Conservation (phyloP, 2,329 filamentous ascomycete genomes). For the Epichloe amarillans region DNA sequence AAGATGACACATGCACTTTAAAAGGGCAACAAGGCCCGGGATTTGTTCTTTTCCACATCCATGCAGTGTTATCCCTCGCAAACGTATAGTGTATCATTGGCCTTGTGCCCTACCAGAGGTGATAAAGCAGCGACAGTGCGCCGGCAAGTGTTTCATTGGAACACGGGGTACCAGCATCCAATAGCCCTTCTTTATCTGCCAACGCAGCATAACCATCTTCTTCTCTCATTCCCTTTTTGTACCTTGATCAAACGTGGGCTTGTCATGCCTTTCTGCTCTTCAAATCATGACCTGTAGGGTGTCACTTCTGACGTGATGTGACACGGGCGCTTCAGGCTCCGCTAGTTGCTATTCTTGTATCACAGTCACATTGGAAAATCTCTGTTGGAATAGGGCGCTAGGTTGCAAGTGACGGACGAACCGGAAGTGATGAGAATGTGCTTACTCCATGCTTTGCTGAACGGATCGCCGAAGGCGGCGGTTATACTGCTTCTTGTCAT, state of each 20-base stretch:
- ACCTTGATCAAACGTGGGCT: background rate
- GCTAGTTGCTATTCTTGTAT: background rate
- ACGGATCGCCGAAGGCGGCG: constrained; percentile 68
- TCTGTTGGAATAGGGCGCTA: constrained; percentile 9
- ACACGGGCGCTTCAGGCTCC: background rate
- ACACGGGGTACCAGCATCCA: background rate
- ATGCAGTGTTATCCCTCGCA: background rate
- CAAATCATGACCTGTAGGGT: background rate
- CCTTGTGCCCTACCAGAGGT: background rate
- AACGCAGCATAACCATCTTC: background rate
- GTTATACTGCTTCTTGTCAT: constrained; percentile 76
- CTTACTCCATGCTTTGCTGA: constrained; percentile 51
- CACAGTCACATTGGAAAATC: constrained; percentile 19
- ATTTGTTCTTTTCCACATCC: background rate
- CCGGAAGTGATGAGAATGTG: background rate
- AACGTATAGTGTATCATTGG: background rate
- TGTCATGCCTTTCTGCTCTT: background rate
- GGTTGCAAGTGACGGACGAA: background rate
- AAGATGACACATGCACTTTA: background rate
- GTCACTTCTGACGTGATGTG: background rate
- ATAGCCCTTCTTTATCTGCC: background rate
- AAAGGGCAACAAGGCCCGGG: background rate
- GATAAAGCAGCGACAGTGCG: background rate
- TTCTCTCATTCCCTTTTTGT: background rate
- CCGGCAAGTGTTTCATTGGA: background rate